Percentiles rank a stretch among this genome's conserved stretches.
phyloP scores from a whole-genome alignment of 306 rosid genomes.

The Corylus americana region DNA sequence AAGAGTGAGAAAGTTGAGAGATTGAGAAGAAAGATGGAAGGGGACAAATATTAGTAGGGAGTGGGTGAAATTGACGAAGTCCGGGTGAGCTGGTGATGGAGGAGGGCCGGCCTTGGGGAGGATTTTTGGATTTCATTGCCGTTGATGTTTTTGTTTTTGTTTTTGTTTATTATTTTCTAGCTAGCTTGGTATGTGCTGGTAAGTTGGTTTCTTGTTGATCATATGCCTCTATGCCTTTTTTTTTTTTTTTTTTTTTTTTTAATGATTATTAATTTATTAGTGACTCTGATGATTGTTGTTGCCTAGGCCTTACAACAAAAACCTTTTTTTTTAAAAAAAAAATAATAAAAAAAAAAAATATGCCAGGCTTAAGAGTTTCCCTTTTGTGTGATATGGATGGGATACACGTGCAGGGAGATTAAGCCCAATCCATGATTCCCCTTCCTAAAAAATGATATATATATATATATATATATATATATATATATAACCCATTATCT shows the following conservation, averaged over 20 bases:
- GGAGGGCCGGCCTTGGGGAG: slow-evolving; percentile 47
- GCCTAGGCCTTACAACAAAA: slow-evolving; percentile 15
- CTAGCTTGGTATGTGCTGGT: slow-evolving; percentile 30
- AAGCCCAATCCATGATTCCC: too few species aligned
- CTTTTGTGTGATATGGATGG: too few species aligned
- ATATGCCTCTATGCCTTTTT: too few species aligned
- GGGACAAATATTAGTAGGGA: neutral
- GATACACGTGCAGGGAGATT: too few species aligned
- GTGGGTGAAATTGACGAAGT: slow-evolving; percentile 50
- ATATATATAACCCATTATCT: too few species aligned
- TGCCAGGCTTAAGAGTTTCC: too few species aligned
- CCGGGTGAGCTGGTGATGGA: slow-evolving; percentile 53
- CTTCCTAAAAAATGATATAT: too few species aligned
- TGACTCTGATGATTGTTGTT: slow-evolving; percentile 7
- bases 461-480: too few species aligned
- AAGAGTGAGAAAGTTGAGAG: neutral
- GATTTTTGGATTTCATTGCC: slow-evolving; percentile 24
- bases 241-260: too few species aligned
- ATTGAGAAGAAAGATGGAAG: neutral
- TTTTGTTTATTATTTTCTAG: slow-evolving; percentile 21
- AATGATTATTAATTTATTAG: neutral
- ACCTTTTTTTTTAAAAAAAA: neutral
- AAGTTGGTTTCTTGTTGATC: slow-evolving; percentile 16
- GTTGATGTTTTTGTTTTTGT: neutral
- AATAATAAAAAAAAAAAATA: too few species aligned